phyloP scores from a whole-genome alignment of 108 stramenopile genomes.

The Fistulifera solaris region DNA sequence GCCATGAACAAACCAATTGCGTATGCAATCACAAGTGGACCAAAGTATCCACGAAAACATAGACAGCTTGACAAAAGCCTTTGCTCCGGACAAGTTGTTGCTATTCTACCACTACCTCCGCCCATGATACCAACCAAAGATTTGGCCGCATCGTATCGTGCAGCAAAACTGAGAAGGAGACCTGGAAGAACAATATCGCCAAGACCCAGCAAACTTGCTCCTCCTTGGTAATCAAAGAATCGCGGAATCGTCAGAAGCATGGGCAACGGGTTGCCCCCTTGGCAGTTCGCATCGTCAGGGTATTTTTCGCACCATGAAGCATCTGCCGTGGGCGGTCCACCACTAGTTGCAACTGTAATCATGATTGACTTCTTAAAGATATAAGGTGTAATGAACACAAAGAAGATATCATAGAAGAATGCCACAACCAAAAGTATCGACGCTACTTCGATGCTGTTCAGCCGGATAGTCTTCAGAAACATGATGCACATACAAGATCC shows the following conservation, averaged over 20 bases:
- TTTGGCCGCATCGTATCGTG: conserved; percentile 69
- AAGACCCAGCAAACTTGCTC: conserved; percentile 78
- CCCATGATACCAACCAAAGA: conserved; percentile 20
- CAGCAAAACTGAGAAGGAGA: conserved; percentile 65
- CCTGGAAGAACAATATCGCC: conserved; percentile 90
- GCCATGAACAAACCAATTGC: conserved; percentile 83
- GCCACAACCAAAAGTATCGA: conserved; percentile 60
- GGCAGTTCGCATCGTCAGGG: conserved; percentile 59
- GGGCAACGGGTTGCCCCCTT: conserved; percentile 77
- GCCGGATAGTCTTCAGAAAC: conserved; percentile 66
- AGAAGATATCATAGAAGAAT: conserved; percentile 90
- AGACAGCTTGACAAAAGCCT: not conserved
- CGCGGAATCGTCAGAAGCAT: conserved; percentile 77
- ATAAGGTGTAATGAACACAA: conserved; percentile 78
- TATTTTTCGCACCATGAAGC: conserved; percentile 84
- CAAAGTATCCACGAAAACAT: conserved; percentile 61
- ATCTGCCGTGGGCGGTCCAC: conserved; percentile 57
- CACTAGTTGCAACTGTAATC: conserved; percentile 73
- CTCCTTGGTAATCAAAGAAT: conserved; percentile 69
- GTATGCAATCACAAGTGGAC: conserved; percentile 69
- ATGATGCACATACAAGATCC: conserved; percentile 82
- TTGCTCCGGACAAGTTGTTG: conserved; percentile 13
- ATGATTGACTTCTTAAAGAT: conserved; percentile 76
- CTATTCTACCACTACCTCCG: conserved; percentile 18
- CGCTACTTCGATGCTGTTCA: conserved; percentile 78